Percentiles rank a stretch among this genome's conserved stretches.
phyloP scores from a whole-genome alignment of 495 filamentous ascomycete species.

The Hypomontagnella monticulosa region DNA sequence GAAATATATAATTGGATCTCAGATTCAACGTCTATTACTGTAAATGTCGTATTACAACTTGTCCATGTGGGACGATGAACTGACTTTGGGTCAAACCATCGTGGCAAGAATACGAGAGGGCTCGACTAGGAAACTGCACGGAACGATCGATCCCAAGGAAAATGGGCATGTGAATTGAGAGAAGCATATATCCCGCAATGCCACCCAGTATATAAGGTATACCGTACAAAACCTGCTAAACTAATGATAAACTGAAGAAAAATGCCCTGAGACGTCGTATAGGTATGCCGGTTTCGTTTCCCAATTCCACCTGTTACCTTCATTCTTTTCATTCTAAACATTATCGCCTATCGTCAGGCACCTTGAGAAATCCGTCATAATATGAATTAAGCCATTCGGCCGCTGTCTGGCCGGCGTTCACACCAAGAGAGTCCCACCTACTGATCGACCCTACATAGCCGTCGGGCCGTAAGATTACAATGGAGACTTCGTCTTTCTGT shows the following conservation, averaged over 20 bases:
- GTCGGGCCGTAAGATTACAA: conserved; percentile 72
- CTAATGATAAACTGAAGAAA: conserved; percentile 14
- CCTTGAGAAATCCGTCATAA: conserved; percentile 63
- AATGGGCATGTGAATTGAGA: conserved; percentile 25
- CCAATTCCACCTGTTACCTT: neutral
- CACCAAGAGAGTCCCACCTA: conserved; percentile 59
- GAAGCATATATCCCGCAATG: conserved; percentile 22
- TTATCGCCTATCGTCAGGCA: conserved; percentile 41
- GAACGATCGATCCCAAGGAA: conserved; percentile 4
- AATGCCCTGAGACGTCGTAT: conserved; percentile 3
- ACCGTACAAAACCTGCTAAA: conserved; percentile 31
- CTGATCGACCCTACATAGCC: conserved; percentile 71
- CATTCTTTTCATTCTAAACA: neutral
- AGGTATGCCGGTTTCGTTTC: conserved; percentile 19
- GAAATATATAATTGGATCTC: neutral
- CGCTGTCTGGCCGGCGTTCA: conserved; percentile 56
- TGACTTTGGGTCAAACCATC: neutral
- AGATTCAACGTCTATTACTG: neutral
- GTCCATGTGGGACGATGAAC: neutral
- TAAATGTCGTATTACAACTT: too few relatives aligned
- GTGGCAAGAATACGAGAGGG: neutral
- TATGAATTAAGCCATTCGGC: conserved; percentile 68
- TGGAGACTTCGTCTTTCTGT: conserved; percentile 58
- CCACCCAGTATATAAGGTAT: conserved; percentile 24
- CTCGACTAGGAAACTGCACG: neutral